A percentile compares a stretch with the other conserved stretches of the same genome.
Evolutionary conservation across 2,329 filamentous ascomycete species (phyloP).

Genomic region (Scytalidium sp.): DNA sequence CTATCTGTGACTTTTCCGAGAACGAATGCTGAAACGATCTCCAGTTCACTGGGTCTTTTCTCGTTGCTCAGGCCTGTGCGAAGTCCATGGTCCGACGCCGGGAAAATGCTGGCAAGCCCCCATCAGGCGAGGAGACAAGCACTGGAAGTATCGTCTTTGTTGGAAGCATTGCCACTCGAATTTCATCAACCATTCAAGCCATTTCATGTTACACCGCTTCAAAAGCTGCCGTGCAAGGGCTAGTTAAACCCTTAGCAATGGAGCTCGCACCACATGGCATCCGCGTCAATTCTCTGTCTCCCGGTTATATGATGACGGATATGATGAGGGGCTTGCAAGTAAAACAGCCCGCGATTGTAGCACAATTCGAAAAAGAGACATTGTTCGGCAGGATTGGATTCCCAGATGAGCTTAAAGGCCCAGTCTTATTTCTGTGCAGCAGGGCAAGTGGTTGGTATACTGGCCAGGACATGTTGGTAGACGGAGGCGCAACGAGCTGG

Average conservation of each 20-base stretch:
- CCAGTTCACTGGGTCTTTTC: no score
- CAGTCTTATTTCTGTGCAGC: constrained; percentile 62
- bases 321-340: constrained; percentile 28
- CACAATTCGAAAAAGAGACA: no score
- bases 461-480: constrained; percentile 64
- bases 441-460: constrained; percentile 67
- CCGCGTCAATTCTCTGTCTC: constrained; percentile 63
- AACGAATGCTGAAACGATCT: no score
- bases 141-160: constrained; percentile 31
- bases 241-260: no score
- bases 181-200: constrained; percentile 1
- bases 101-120: constrained; percentile 43
- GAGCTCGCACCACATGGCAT: constrained; percentile 60
- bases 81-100: constrained; percentile 31
- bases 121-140: constrained; percentile 59
- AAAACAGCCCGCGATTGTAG: no score
- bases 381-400: no score
- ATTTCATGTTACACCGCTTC: no score
- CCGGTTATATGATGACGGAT: constrained; percentile 47
- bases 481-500: constrained; percentile 60
- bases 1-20: no score
- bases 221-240: no score
- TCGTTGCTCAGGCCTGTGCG: no score
- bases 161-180: no score
- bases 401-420: constrained; percentile 65